phyloP scores from a whole-genome alignment of 1,284 basidiomycete genomes.

The Ustilago bromivora region DNA sequence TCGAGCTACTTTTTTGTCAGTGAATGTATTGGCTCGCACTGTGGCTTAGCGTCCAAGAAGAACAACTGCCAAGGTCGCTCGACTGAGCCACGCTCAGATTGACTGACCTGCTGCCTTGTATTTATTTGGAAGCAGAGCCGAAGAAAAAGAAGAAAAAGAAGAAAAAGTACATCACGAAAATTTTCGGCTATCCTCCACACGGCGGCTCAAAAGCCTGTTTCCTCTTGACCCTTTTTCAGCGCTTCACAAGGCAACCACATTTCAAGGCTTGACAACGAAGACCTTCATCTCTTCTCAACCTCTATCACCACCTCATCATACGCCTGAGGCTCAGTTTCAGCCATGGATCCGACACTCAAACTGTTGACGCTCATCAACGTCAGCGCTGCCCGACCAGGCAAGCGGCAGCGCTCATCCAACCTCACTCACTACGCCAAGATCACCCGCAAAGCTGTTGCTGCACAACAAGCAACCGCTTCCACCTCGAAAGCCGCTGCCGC shows the following conservation, averaged over 20 bases:
- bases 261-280: not conserved
- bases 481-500: constrained; percentile 20
- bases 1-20: not conserved
- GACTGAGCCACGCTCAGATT: constrained; percentile 16
- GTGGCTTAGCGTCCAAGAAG: not conserved
- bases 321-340: not conserved
- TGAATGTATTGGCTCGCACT: not conserved
- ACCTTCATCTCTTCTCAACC: not conserved
- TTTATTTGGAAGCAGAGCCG: not conserved
- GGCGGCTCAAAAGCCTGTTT: not conserved
- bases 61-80: not conserved
- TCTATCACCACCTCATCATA: constrained; percentile 8
- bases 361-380: constrained; percentile 94
- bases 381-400: constrained; percentile 75
- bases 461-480: constrained; percentile 43
- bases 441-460: constrained; percentile 34
- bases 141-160: constrained; percentile 5
- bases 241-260: not conserved
- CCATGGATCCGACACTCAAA: constrained; percentile 68
- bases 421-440: constrained; percentile 46
- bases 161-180: constrained; percentile 12
- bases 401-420: constrained; percentile 70
- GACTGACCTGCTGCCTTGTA: not conserved
- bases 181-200: constrained; percentile 23
- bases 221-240: constrained; percentile 4